These are phyloP conservation scores for Solanum corneliomulleri DNA, from an alignment of 257 asterid genomes.

Conservation along the genomic window DNA sequence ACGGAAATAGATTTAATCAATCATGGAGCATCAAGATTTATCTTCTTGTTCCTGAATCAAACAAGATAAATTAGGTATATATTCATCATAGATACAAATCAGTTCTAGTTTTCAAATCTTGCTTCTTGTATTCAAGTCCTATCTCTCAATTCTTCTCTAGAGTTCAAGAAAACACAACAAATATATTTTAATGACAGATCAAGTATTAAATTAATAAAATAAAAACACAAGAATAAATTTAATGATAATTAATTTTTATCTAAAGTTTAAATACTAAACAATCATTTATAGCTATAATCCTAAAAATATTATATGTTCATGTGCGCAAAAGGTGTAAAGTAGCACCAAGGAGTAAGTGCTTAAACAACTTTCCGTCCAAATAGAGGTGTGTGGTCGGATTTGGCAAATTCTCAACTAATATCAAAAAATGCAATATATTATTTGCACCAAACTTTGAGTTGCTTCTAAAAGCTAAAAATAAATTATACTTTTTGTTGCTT, in stretches of 20 bases:
- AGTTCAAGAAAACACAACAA: not conserved
- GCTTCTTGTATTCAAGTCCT: not conserved
- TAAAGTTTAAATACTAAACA: no score
- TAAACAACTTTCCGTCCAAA: not conserved
- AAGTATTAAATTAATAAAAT: no score
- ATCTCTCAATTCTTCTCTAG: not conserved
- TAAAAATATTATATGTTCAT: not conserved
- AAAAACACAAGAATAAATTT: no score
- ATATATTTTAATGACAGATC: not conserved
- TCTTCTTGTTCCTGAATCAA: no score
- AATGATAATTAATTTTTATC: not conserved
- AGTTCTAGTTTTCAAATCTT: no score
- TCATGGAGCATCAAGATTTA: not conserved
- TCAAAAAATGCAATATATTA: not conserved
- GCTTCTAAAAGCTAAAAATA: not conserved
- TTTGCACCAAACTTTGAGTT: not conserved
- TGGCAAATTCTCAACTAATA: not conserved
- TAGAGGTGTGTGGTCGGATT: not conserved
- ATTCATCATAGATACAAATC: not conserved
- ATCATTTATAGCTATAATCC: no score
- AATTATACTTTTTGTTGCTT: not conserved
- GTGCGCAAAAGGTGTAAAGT: not conserved
- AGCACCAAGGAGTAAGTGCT: not conserved
- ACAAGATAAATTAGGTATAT: no score
- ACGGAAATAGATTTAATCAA: fast-evolving